These are phyloP conservation scores for Dendrostoma leiphaemia DNA, from an alignment of 2,329 filamentous ascomycete species.

Conservation along the genomic window DNA sequence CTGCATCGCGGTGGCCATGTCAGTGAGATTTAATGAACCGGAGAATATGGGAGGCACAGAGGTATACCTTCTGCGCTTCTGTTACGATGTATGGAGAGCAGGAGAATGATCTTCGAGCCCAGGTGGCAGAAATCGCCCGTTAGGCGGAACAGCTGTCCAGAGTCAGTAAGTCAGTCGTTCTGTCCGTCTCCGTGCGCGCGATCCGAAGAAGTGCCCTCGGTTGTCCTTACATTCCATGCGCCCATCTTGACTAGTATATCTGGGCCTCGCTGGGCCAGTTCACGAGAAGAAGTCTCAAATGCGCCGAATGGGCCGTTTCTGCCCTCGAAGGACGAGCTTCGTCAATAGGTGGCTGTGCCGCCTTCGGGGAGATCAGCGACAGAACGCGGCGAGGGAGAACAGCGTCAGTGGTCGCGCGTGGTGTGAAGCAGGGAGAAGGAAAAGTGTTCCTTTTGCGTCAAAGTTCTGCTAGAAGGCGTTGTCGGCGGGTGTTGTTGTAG, in stretches of 20 bases:
- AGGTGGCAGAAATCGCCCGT: conserved; percentile 83
- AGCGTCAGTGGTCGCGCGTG: not conserved
- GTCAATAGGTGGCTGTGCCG: not conserved
- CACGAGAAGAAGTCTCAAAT: not conserved
- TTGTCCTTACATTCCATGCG: conserved; percentile 24
- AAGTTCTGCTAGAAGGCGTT: not conserved
- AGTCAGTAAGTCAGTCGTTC: too few species aligned
- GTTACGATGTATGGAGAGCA: conserved; percentile 87
- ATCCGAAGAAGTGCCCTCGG: too few species aligned
- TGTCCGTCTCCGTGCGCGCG: too few species aligned
- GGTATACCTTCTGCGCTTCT: conserved; percentile 73
- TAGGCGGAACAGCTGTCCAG: conserved; percentile 64
- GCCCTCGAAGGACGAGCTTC: not conserved
- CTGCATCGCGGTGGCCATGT: conserved; percentile 38
- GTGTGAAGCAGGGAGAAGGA: not conserved
- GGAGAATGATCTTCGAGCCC: conserved; percentile 83
- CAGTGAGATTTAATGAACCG: not conserved
- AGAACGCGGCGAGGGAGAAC: not conserved
- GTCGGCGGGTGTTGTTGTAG: not conserved
- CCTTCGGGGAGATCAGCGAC: too few species aligned
- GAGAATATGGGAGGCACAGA: not conserved
- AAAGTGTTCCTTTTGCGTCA: not conserved
- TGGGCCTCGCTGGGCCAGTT: not conserved
- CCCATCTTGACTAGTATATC: conserved; percentile 7
- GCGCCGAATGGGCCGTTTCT: not conserved